phyloP scores from a whole-genome alignment of 2,329 filamentous ascomycete genomes.

The Sarocladiaceae sp. region DNA sequence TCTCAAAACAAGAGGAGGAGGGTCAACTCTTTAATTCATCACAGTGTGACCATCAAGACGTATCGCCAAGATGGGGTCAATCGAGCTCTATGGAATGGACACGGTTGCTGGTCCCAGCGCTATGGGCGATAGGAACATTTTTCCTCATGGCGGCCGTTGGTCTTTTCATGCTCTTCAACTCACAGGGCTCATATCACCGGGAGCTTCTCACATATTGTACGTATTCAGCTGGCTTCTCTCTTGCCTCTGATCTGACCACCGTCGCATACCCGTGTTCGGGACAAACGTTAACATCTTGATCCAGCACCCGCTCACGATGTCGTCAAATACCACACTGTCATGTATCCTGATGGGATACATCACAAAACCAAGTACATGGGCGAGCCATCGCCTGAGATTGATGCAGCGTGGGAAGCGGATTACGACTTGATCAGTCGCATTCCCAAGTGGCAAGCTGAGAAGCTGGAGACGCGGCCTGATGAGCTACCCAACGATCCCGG shows the following conservation, averaged over 20 bases:
- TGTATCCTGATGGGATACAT: background rate
- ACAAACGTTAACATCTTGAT: background rate
- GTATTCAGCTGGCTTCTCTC: background rate
- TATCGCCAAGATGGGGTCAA: no score
- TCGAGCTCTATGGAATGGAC: no score
- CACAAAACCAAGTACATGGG: conserved; percentile 3
- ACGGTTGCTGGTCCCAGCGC: no score
- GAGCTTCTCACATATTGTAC: background rate
- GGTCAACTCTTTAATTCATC: no score
- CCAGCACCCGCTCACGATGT: background rate
- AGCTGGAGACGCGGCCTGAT: background rate
- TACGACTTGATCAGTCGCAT: background rate
- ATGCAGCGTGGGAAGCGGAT: background rate
- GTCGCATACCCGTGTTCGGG: background rate
- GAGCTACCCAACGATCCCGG: conserved; percentile 2
- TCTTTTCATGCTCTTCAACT: background rate
- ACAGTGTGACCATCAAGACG: no score
- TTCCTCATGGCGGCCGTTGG: background rate
- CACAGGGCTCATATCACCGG: background rate
- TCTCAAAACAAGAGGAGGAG: no score
- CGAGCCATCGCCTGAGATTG: background rate
- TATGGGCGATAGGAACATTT: background rate
- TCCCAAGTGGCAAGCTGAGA: background rate
- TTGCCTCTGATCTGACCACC: no score
- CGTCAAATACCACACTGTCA: conserved; percentile 1